Evolutionary conservation across 805 yeast species (phyloP).

Genomic region (Suhomyces canberraensis): DNA sequence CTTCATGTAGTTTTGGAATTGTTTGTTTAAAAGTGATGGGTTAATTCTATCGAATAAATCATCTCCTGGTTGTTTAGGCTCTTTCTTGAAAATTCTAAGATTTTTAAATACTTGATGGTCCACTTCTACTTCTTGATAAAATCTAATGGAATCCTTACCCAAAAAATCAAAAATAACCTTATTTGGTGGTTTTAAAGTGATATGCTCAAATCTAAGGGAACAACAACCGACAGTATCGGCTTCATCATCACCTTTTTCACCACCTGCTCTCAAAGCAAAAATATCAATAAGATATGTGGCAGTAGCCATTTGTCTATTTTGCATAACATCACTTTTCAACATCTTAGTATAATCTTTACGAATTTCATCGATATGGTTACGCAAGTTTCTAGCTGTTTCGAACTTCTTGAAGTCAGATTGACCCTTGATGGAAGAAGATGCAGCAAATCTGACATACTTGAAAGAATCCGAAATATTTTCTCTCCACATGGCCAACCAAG

Average conservation of each 20-base stretch:
- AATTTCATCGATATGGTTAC: slow-evolving; percentile 65
- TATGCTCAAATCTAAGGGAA: slow-evolving; percentile 86
- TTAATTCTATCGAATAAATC: slow-evolving; percentile 87
- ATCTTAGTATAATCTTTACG: slow-evolving; percentile 70
- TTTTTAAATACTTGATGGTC: slow-evolving; percentile 90
- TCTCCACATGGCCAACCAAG: slow-evolving; percentile 97
- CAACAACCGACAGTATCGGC: slow-evolving; percentile 99
- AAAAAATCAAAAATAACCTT: slow-evolving; percentile 86
- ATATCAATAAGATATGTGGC: slow-evolving; percentile 91
- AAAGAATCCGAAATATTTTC: slow-evolving; percentile 82
- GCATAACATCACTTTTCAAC: slow-evolving; percentile 73
- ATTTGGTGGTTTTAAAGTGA: slow-evolving; percentile 79
- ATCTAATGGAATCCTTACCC: slow-evolving; percentile 94
- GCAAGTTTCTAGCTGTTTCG: slow-evolving; percentile 87
- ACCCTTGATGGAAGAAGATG: slow-evolving; percentile 87
- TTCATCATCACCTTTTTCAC: slow-evolving; percentile 95
- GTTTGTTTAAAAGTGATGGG: slow-evolving; percentile 78
- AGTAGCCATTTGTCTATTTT: slow-evolving; percentile 86
- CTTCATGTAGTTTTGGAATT: slow-evolving; percentile 84
- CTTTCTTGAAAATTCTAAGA: slow-evolving; percentile 78
- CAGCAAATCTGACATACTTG: slow-evolving; percentile 90
- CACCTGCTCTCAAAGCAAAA: slow-evolving; percentile 95
- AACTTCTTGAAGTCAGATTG: slow-evolving; percentile 87
- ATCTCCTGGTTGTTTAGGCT: slow-evolving; percentile 89
- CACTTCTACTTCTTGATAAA: slow-evolving; percentile 88